Percentiles rank a stretch among this genome's conserved stretches.
These are phyloP conservation scores for Thraustotheca clavata DNA, from an alignment of 352 stramenopile genomes.

Conservation along the genomic window DNA sequence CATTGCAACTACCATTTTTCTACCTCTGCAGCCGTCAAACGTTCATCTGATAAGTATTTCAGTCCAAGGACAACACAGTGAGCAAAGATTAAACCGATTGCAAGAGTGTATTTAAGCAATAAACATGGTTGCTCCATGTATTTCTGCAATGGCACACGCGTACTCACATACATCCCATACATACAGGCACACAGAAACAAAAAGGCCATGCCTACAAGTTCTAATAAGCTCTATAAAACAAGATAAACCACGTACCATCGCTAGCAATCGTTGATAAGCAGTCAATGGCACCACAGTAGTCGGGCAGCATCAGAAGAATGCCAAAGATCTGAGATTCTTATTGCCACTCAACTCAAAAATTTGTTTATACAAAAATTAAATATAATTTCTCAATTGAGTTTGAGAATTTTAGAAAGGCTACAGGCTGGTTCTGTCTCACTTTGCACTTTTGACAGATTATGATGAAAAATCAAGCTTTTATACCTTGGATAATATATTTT, in stretches of 20 bases:
- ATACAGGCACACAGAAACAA: slow-evolving; percentile 3
- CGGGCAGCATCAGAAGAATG: slow-evolving; percentile 11
- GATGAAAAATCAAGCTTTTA: too few species aligned
- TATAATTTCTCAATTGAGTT: too few species aligned
- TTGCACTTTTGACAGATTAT: too few species aligned
- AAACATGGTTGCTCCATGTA: neutral
- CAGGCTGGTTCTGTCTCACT: too few species aligned
- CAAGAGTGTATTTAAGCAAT: slow-evolving; percentile 1
- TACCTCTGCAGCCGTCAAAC: slow-evolving; percentile 9
- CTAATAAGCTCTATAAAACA: neutral
- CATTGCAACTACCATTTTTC: neutral
- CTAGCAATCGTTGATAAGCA: neutral
- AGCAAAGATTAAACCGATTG: neutral
- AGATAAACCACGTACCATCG: slow-evolving; percentile 2
- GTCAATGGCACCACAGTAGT: slow-evolving; percentile 19
- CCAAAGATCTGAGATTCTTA: too few species aligned
- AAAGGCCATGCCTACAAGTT: neutral
- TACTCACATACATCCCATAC: slow-evolving; percentile 1
- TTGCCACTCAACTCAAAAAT: neutral
- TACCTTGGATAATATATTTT: too few species aligned
- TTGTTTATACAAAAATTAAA: too few species aligned
- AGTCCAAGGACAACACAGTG: slow-evolving; percentile 6
- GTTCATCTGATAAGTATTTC: neutral
- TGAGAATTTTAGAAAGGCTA: too few species aligned
- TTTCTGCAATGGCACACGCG: neutral